Evolutionary conservation across 768 basidiomycete species (phyloP), one percentile per base, ranked within the genome.

Genomic region (Lentinula lateritia): DNA sequence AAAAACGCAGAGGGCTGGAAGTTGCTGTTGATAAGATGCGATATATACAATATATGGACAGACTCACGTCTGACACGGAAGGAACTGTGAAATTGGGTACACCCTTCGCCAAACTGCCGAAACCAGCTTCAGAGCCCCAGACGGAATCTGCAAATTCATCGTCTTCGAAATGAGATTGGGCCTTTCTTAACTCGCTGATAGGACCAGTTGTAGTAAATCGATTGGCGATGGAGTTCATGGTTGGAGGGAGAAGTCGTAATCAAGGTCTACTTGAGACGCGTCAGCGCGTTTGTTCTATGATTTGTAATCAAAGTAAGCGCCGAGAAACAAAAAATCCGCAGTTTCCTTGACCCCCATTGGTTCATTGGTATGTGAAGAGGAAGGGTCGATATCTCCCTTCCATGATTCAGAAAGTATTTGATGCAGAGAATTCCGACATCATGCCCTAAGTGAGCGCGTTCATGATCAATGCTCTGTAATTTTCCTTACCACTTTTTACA

Each of bases 101-200:
- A 62, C 90, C 92, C 56, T 83, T 85, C 38, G 83, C 80, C 52
- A 93, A 68, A 70, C 80, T 87, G 23, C 92, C 92, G 72, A 89
- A 91, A 65, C 91, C 92, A n/a, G 84, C 91, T 66, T 83, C 71
- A 43, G 92, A 93, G 15, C 91, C 92, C 92, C 92, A 94, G 70
- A 82, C 80, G n/a, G 81, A 76, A 66, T 89, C 87, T 35, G 83
- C 80, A 64, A 82, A 78, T 46, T 84, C 83, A 18, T 84, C 85
- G 45, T 91, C 86, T 50, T 89, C 85, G 5, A 77, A 83, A 1
- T 80, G 72, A 41, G 74, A 70, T 55, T 77, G 78, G 13, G 82
- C 82, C 65, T 76, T 81, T 62, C 77, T 75, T 4, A 85, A 74
- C 69, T 84, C 79, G 50, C 76, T 74, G 38, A 73, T 72, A 12